Percentiles rank a stretch among this genome's conserved stretches.
phyloP scores from a whole-genome alignment of 176 grass and related monocot genomes.

The sorghum (Sorghum bicolor) region DNA sequence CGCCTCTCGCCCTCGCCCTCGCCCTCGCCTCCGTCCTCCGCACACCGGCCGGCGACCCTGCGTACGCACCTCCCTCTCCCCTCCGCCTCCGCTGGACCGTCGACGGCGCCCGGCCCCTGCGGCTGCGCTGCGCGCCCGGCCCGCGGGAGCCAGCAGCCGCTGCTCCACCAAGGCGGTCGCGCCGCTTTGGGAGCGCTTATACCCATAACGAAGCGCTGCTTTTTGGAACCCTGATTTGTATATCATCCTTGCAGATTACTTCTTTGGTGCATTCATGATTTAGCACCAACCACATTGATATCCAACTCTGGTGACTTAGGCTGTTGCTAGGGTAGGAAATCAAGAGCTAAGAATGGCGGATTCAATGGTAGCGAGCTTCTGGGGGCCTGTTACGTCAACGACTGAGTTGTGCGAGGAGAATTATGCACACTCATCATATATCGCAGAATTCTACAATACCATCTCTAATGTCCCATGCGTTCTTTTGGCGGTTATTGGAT shows the following conservation, averaged over 20 bases:
- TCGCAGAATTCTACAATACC: constrained; percentile 88
- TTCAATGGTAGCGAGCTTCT: constrained; percentile 73
- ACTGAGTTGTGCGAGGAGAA: constrained; percentile 76
- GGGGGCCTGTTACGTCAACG: constrained; percentile 83
- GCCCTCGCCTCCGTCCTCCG: no score
- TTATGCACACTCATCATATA: constrained; percentile 63
- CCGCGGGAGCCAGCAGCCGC: no score
- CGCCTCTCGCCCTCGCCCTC: no score
- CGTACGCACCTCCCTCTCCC: no score
- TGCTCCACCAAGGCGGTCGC: no score
- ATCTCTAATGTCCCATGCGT: constrained; percentile 69
- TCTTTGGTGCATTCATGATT: constrained; percentile 28
- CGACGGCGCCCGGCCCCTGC: no score
- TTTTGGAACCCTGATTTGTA: not conserved
- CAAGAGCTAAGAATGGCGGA: constrained; percentile 51
- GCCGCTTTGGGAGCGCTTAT: no score
- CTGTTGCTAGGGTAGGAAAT: not conserved
- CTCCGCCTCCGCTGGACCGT: no score
- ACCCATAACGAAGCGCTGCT: no score
- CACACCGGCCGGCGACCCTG: no score
- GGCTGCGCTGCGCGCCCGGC: no score
- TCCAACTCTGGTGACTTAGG: not conserved
- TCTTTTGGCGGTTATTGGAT: constrained; percentile 64
- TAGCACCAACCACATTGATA: constrained; percentile 18
- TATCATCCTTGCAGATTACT: constrained; percentile 28